phyloP scores from a whole-genome alignment of 805 yeast genomes.

The Kuraishia floccosa region DNA sequence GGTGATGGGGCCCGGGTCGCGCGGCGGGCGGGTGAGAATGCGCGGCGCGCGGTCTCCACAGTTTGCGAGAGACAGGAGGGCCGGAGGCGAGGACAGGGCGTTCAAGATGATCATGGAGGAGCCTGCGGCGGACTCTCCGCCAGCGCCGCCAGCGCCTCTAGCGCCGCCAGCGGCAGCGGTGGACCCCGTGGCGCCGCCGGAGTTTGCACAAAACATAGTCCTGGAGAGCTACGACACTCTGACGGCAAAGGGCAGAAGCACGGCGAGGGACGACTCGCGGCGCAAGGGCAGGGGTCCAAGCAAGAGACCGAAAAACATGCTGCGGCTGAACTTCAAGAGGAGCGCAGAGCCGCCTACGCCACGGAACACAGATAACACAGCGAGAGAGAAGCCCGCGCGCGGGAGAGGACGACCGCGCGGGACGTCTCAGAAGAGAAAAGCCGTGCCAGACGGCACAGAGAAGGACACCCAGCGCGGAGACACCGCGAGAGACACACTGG shows the following conservation, averaged over 20 bases:
- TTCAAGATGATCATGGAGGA: constrained; percentile 1
- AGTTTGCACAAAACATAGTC: too few species aligned
- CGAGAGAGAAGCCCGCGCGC: too few species aligned
- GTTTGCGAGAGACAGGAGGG: constrained; percentile 30
- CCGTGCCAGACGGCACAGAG: too few species aligned
- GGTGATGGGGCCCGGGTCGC: constrained; percentile 2
- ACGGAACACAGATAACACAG: too few species aligned
- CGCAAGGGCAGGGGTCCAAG: background rate
- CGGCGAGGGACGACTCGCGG: constrained; percentile 3
- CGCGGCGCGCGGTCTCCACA: constrained; percentile 71
- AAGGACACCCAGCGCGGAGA: too few species aligned
- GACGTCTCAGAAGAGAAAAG: too few species aligned
- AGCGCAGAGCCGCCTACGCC: too few species aligned
- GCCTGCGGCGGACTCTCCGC: constrained; percentile 64
- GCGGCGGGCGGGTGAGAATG: constrained; percentile 25
- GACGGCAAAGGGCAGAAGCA: constrained; percentile 3
- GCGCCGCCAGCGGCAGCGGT: background rate
- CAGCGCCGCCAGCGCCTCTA: too few species aligned
- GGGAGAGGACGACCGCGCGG: too few species aligned
- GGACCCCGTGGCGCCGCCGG: background rate
- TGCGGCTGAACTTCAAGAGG: too few species aligned
- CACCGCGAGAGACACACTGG: too few species aligned
- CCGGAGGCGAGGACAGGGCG: background rate
- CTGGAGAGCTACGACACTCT: constrained; percentile 1
- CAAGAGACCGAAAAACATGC: too few species aligned